Evolutionary conservation across 495 filamentous ascomycete species (phyloP).

Genomic region (Pyrenula aspistea): DNA sequence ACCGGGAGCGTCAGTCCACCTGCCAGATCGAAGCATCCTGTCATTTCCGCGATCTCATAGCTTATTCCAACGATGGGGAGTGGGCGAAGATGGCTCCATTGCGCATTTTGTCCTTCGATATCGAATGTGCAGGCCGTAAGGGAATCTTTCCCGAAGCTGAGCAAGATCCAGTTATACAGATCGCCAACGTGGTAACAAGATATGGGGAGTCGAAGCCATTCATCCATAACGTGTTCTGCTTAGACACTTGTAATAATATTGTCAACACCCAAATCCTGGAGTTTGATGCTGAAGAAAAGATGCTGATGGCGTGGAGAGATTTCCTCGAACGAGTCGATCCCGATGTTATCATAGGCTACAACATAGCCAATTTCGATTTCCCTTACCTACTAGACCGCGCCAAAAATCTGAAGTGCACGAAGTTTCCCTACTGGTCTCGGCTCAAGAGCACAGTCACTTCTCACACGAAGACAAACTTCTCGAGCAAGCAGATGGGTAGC

Average conservation of each 20-base stretch:
- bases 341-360: constrained; percentile 98
- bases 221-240: constrained; percentile 88
- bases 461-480: constrained; percentile 70
- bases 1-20: constrained; percentile 59
- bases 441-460: constrained; percentile 51
- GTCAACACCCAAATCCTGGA: constrained; percentile 89
- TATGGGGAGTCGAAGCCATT: constrained; percentile 96
- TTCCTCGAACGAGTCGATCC: constrained; percentile 89
- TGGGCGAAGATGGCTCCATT: constrained; percentile 98
- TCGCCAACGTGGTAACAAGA: constrained; percentile 91
- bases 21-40: constrained; percentile 90
- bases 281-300: constrained; percentile 64
- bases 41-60: constrained; percentile 70
- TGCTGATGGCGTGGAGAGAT: constrained; percentile 80
- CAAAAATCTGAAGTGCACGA: constrained; percentile 59
- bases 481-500: constrained; percentile 98
- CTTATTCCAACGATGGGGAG: constrained; percentile 82
- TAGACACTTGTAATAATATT: constrained; percentile 82
- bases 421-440: constrained; percentile 80
- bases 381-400: constrained; percentile 90
- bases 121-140: constrained; percentile 95
- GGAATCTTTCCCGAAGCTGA: constrained; percentile 92
- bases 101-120: constrained; percentile 90
- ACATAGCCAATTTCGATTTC: constrained; percentile 98
- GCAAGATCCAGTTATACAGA: constrained; percentile 92